Conservation (phyloP, 768 basidiomycete species). For the Lactifluus pinguis region DNA sequence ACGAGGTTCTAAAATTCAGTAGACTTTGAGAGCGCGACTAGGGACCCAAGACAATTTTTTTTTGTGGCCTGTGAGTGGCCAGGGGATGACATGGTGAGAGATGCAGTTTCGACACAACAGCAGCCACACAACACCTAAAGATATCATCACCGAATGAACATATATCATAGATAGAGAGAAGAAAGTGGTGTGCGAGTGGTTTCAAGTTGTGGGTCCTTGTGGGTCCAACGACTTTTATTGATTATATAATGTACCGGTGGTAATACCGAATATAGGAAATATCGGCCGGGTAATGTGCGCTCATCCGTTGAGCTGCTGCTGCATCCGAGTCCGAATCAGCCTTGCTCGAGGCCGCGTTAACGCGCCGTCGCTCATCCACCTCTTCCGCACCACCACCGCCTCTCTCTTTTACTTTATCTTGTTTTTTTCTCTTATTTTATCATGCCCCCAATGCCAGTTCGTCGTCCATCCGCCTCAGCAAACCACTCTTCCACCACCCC, state of each 20-base stretch:
- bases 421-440: background rate
- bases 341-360: background rate
- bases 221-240: conserved; percentile 19
- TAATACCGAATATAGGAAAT: background rate
- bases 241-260: background rate
- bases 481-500: conserved; percentile 29
- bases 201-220: conserved; percentile 24
- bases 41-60: conserved; percentile 6
- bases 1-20: conserved; percentile 9
- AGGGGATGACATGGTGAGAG: background rate
- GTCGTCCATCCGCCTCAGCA: conserved; percentile 54
- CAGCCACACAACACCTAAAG: background rate
- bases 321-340: no score
- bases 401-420: background rate
- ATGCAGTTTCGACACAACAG: background rate
- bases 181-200: background rate
- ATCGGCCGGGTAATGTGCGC: background rate
- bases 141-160: background rate
- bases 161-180: background rate
- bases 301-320: no score
- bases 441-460: conserved; percentile 35
- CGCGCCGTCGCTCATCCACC: background rate
- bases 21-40: background rate
- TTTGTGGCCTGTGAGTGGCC: background rate
- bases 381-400: background rate